These are phyloP conservation scores for Handroanthus guayacan DNA, from an alignment of 257 asterid species.

Conservation along the genomic window DNA sequence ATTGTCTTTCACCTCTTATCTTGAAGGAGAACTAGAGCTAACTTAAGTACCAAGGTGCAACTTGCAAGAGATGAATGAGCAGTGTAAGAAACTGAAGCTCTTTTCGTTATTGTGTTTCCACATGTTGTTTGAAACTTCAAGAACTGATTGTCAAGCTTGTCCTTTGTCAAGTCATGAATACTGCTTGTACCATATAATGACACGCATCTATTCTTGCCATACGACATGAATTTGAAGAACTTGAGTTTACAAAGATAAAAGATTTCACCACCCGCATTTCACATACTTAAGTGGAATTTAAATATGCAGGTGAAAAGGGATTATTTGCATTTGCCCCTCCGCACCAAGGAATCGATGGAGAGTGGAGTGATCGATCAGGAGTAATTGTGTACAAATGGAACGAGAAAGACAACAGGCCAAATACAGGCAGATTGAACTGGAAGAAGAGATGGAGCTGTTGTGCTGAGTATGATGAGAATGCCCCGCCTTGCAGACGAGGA, in stretches of 20 bases:
- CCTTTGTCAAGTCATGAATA: background rate
- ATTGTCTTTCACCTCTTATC: too few relatives aligned
- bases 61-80: too few relatives aligned
- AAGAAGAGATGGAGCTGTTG: conserved; percentile 82
- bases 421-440: conserved; percentile 68
- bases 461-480: conserved; percentile 58
- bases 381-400: conserved; percentile 78
- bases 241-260: background rate
- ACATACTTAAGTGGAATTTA: background rate
- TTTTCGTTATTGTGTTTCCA: too few relatives aligned
- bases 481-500: conserved; percentile 63
- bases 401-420: conserved; percentile 62
- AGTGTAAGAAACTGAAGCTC: background rate
- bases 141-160: background rate
- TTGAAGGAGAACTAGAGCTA: too few relatives aligned
- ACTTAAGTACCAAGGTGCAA: too few relatives aligned
- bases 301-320: conserved; percentile 65
- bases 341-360: conserved; percentile 77
- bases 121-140: too few relatives aligned
- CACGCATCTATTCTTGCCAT: background rate
- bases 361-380: conserved; percentile 68
- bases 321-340: conserved; percentile 66
- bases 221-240: background rate
- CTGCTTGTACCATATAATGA: background rate
- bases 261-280: background rate